phyloP scores from a whole-genome alignment of 2,329 filamentous ascomycete species.

The Pyricularia pennisetigena region DNA sequence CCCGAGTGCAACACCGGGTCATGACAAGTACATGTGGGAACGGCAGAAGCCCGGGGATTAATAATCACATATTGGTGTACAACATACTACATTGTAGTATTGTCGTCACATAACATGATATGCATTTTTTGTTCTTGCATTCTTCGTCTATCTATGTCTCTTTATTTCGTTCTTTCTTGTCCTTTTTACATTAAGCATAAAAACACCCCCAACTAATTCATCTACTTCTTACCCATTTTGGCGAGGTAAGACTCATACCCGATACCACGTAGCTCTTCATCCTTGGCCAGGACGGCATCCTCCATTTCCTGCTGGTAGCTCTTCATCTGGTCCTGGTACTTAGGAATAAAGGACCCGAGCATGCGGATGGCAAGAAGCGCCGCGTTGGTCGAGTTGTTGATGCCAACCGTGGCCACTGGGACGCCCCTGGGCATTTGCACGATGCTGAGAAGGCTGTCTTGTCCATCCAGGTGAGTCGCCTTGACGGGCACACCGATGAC shows the following conservation, averaged over 20 bases:
- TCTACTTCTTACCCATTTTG: slow-evolving; percentile 17
- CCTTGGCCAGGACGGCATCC: slow-evolving; percentile 1
- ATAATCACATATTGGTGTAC: no score
- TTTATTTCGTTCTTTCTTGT: not conserved
- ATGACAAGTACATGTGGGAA: not conserved
- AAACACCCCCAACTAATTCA: slow-evolving; percentile 22
- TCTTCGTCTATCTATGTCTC: not conserved
- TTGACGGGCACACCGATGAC: slow-evolving; percentile 73
- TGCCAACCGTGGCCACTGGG: slow-evolving; percentile 66
- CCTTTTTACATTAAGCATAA: not conserved
- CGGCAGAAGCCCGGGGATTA: no score
- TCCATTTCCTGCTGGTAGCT: slow-evolving; percentile 2
- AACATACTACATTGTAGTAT: not conserved
- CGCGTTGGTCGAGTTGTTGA: slow-evolving; percentile 73
- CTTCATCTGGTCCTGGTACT: slow-evolving; percentile 3
- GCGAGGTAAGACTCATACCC: slow-evolving; percentile 2
- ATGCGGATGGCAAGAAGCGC: slow-evolving; percentile 1
- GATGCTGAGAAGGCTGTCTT: slow-evolving; percentile 63
- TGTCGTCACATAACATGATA: not conserved
- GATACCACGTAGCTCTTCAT: not conserved
- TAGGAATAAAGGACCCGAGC: not conserved
- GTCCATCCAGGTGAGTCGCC: slow-evolving; percentile 60
- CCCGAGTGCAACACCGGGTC: not conserved
- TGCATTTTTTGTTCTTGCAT: not conserved
- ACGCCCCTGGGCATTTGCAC: slow-evolving; percentile 70